Conservation (phyloP, 768 basidiomycete genomes). For the Phanerochaete sordida region DNA sequence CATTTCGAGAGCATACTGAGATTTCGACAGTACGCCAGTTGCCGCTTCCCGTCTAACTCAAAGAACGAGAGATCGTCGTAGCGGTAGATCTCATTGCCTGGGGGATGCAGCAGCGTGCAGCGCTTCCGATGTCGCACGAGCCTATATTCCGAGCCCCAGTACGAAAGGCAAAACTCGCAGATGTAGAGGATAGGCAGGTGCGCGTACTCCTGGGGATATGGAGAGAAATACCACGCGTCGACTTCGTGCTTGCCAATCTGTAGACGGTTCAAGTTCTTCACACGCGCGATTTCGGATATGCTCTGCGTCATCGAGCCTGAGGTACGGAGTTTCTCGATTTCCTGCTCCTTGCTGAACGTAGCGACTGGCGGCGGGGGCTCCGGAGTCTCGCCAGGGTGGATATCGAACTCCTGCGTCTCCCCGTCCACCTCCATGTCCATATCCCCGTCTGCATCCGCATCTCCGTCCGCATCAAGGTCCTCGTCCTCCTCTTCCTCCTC, state of each 20-base stretch:
- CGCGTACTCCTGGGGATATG: slow-evolving; percentile 97
- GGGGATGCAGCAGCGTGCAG: slow-evolving; percentile 90
- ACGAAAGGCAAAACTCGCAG: slow-evolving; percentile 97
- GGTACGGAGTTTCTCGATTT: slow-evolving; percentile 97
- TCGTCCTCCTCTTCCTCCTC: slow-evolving; percentile 45
- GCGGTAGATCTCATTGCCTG: slow-evolving; percentile 99
- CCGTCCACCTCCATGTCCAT: slow-evolving; percentile 60
- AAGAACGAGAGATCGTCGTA: slow-evolving; percentile 97
- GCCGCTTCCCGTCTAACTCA: slow-evolving; percentile 96
- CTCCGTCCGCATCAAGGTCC: slow-evolving; percentile 11
- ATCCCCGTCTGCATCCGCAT: slow-evolving; percentile 50
- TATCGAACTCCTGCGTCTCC: slow-evolving; percentile 68
- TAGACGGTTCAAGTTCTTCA: slow-evolving; percentile 96
- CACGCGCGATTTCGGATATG: slow-evolving; percentile 94
- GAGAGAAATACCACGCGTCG: slow-evolving; percentile 99
- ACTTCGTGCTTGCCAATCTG: slow-evolving; percentile 97
- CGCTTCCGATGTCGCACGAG: slow-evolving; percentile 86
- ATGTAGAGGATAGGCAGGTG: slow-evolving; percentile 93
- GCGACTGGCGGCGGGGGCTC: slow-evolving; percentile 50
- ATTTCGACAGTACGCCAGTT: slow-evolving; percentile 95
- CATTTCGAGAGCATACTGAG: slow-evolving; percentile 95
- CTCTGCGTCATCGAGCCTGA: slow-evolving; percentile 99
- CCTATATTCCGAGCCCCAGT: slow-evolving; percentile 89
- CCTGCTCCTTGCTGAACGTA: slow-evolving; percentile 93
- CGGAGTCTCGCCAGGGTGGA: slow-evolving; percentile 48